Percentiles rank a stretch among this genome's conserved stretches.
These are phyloP conservation scores for Cubamyces sp. DNA, from an alignment of 768 basidiomycete genomes.

Conservation along the genomic window DNA sequence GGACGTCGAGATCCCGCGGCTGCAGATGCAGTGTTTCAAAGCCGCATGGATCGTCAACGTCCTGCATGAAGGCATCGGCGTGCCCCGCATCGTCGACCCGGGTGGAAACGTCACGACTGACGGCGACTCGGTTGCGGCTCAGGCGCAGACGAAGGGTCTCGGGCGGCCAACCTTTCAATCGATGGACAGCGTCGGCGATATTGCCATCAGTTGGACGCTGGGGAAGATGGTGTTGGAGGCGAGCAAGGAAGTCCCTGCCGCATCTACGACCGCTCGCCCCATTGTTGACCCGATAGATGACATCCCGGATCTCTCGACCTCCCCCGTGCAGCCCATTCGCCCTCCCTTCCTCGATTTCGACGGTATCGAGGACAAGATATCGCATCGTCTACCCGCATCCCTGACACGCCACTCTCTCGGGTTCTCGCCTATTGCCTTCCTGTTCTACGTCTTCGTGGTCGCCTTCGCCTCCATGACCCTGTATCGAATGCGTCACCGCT, in stretches of 20 bases:
- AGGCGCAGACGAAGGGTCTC: constrained; percentile 84
- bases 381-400: constrained; percentile 67
- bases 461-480: constrained; percentile 47
- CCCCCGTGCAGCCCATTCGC: constrained; percentile 65
- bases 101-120: constrained; percentile 77
- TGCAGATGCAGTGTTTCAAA: constrained; percentile 99
- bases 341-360: constrained; percentile 64
- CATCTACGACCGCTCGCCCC: constrained; percentile 51
- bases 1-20: constrained; percentile 77
- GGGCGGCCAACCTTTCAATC: constrained; percentile 88
- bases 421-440: constrained; percentile 68
- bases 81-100: constrained; percentile 88
- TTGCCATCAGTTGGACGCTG: constrained; percentile 96
- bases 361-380: constrained; percentile 63
- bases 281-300: constrained; percentile 77
- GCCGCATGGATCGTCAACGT: constrained; percentile 98
- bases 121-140: constrained; percentile 69
- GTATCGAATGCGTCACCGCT: constrained; percentile 61
- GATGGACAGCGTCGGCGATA: constrained; percentile 87
- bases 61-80: constrained; percentile 92
- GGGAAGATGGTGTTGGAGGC: constrained; percentile 99
- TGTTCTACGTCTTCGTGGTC: constrained; percentile 55
- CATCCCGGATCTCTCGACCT: constrained; percentile 52
- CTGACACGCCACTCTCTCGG: constrained; percentile 69
- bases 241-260: constrained; percentile 75